These are phyloP conservation scores for Rhodosporidiobolus odoratus DNA, from an alignment of 768 basidiomycete genomes.

Conservation along the genomic window DNA sequence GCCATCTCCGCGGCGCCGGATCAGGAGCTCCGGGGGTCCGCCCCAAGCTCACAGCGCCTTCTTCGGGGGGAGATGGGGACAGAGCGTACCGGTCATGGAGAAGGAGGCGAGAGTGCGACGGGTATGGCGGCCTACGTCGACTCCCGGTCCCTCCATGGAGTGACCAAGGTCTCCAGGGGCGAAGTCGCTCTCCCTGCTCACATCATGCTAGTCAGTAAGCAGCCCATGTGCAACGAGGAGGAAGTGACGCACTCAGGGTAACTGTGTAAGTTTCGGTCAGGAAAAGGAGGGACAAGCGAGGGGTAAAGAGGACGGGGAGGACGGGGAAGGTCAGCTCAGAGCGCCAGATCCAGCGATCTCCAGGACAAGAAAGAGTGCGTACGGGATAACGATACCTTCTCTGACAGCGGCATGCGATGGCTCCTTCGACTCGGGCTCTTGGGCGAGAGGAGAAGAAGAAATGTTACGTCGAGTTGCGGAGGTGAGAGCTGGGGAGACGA, in stretches of 20 bases:
- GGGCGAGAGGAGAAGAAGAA: conserved; percentile 17
- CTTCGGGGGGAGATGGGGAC: neutral
- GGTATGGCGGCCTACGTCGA: conserved; percentile 46
- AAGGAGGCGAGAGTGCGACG: conserved; percentile 62
- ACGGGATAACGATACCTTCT: conserved; percentile 39
- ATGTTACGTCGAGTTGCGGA: conserved; percentile 12
- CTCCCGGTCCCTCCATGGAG: conserved; percentile 40
- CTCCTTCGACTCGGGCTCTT: conserved; percentile 37
- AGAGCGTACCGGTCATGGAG: conserved; percentile 62
- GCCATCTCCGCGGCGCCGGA: no score
- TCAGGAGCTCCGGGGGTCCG: no score
- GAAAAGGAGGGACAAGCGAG: neutral
- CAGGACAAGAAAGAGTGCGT: conserved; percentile 1
- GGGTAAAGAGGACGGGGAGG: neutral
- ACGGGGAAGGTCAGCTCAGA: neutral
- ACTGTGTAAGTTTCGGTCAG: conserved; percentile 1
- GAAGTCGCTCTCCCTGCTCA: conserved; percentile 19
- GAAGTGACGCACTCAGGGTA: conserved; percentile 28
- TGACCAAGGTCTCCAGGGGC: conserved; percentile 43
- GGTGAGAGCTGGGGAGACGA: neutral
- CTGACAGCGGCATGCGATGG: conserved; percentile 43
- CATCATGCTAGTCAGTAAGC: neutral
- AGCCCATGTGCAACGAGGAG: neutral
- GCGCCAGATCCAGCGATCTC: neutral
- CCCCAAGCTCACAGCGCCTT: neutral